Evolutionary conservation across 306 rosid species (phyloP).

Genomic region (Calophaca sinica): DNA sequence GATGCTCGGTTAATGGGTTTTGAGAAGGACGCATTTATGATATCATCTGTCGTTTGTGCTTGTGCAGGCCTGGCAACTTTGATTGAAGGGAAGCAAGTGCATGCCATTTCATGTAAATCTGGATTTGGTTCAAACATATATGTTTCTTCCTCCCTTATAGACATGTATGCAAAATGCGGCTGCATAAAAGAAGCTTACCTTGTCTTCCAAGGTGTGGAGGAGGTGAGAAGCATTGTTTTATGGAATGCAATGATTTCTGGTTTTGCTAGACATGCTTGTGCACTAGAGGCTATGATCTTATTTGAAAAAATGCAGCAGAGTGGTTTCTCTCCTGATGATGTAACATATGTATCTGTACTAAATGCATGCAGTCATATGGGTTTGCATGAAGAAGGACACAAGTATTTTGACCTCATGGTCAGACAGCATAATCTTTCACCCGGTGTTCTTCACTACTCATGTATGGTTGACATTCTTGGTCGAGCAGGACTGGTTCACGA

Average conservation of each 20-base stretch:
- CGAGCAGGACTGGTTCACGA: constrained; percentile 69
- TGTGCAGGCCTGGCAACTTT: constrained; percentile 79
- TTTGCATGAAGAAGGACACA: constrained; percentile 67
- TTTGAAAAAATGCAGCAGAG: constrained; percentile 91
- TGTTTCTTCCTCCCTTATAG: constrained; percentile 71
- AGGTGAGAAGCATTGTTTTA: constrained; percentile 60
- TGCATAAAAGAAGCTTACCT: constrained; percentile 71
- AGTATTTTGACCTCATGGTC: constrained; percentile 72
- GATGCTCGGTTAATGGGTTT: constrained; percentile 58
- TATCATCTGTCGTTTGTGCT: constrained; percentile 78
- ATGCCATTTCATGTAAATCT: constrained; percentile 66
- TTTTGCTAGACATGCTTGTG: constrained; percentile 73
- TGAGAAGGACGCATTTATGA: constrained; percentile 61
- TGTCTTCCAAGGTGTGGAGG: constrained; percentile 62
- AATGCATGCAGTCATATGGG: constrained; percentile 88
- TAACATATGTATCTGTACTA: constrained; percentile 69
- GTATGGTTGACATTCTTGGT: constrained; percentile 84
- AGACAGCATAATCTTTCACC: constrained; percentile 68
- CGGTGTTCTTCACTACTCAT: constrained; percentile 71
- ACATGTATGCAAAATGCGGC: constrained; percentile 93
- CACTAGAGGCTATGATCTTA: constrained; percentile 70
- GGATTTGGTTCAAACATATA: constrained; percentile 68
- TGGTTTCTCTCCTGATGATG: constrained; percentile 72
- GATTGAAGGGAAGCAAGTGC: constrained; percentile 80
- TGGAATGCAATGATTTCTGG: constrained; percentile 92